phyloP scores from a whole-genome alignment of 2,329 filamentous ascomycete genomes.

The Arthrobotrys sinensis region DNA sequence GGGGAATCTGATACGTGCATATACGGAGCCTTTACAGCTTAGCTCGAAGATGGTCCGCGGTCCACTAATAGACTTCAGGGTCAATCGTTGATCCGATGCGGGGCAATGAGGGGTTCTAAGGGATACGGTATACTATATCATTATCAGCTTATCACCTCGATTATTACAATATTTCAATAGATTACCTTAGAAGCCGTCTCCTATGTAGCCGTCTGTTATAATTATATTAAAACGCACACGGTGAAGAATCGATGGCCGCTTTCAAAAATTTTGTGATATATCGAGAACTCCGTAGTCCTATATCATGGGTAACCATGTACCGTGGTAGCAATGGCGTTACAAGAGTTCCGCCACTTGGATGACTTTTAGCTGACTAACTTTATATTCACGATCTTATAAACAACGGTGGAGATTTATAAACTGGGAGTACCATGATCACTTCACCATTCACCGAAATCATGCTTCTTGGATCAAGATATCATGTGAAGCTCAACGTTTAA shows the following conservation, averaged over 20 bases:
- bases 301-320: slow-evolving; percentile 11
- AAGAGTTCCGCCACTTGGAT: not conserved
- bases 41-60: not conserved
- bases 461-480: not conserved
- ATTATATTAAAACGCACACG: too few species aligned
- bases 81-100: not conserved
- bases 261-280: not conserved
- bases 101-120: slow-evolving; percentile 20
- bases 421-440: slow-evolving; percentile 13
- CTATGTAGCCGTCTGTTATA: too few species aligned
- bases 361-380: slow-evolving; percentile 17
- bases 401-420: slow-evolving; percentile 13
- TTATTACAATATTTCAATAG: not conserved
- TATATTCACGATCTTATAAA: slow-evolving; percentile 9
- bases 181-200: too few species aligned
- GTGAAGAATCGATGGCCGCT: too few species aligned
- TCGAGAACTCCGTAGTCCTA: not conserved
- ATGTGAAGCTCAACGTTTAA: slow-evolving; percentile 14
- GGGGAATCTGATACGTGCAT: slow-evolving; percentile 1
- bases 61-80: not conserved
- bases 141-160: not conserved
- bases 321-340: not conserved
- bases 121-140: not conserved
- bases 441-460: not conserved
- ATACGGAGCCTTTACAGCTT: not conserved